phyloP scores from a whole-genome alignment of 176 grass and related monocot species.

The Zea luxurians region DNA sequence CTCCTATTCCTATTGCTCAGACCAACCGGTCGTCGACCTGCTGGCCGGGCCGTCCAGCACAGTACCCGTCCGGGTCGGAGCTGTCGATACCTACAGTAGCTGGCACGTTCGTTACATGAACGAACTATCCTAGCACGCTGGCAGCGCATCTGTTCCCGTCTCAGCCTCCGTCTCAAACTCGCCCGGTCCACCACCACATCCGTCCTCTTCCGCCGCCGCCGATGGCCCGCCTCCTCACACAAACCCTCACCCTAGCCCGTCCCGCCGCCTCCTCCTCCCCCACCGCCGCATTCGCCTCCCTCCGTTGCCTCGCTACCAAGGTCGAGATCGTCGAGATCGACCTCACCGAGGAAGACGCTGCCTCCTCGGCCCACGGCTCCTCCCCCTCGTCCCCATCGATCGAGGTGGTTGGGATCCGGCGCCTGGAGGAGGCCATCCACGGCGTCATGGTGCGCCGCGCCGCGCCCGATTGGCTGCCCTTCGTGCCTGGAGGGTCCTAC shows the following conservation, averaged over 20 bases:
- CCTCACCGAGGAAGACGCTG: constrained; percentile 42
- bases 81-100: too few relatives aligned
- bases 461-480: constrained; percentile 91
- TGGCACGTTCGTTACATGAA: neutral
- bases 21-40: too few relatives aligned
- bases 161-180: neutral
- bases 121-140: neutral
- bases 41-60: too few relatives aligned
- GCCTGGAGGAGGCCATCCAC: constrained; percentile 85
- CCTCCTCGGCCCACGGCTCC: constrained; percentile 3
- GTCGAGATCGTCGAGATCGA: constrained; percentile 81
- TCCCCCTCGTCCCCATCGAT: constrained; percentile 8
- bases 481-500: constrained; percentile 79
- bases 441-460: constrained; percentile 74
- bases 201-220: neutral
- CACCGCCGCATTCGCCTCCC: neutral
- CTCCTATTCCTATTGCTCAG: too few relatives aligned
- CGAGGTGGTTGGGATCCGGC: constrained; percentile 60
- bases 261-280: neutral
- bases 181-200: neutral
- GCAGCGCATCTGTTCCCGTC: constrained; percentile 4
- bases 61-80: too few relatives aligned
- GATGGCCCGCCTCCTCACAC: constrained; percentile 74
- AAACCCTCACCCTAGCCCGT: constrained; percentile 61
- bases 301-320: constrained; percentile 53